Evolutionary conservation across 2,329 filamentous ascomycete species (phyloP), one percentile per base, ranked within the genome.

Genomic region (Fusarium pininemorale): DNA sequence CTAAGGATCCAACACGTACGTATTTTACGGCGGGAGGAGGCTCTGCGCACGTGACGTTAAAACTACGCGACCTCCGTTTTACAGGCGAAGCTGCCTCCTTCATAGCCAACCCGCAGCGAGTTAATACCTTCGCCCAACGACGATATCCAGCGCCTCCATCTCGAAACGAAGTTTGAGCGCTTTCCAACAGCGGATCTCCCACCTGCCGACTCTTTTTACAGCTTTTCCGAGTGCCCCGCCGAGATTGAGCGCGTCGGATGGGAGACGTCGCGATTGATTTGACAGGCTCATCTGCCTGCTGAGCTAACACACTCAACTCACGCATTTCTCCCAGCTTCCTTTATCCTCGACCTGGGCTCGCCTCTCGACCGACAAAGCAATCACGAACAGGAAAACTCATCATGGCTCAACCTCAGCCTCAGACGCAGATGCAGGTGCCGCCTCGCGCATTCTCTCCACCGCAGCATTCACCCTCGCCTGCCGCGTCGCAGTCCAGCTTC

Each of bases 391-490:
- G 28, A 39, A 39, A 63, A 38, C 55, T 70, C 61, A 65, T 39
- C 60, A 90, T 92, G 90, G 89, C 90, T 78, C 90, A 92, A 80
- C 88, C 89, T 58, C 89, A 90, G 74, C 65, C 86, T 85, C 76
- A 79, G 63, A 69, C 66, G 26, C 81, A 83, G 81, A 80, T 82
- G 35, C 81, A 83, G 81, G 81, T 81, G 75, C 84, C 87, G 58
- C 86, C 87, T 63, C 86, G 87, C 74, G 84, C 86, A 61, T 93
- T 90, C 82, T 92, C 91, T 70, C 90, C 90, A 75, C 87, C 89
- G 37, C 91, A 89, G 65, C 87, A 87, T 55, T 87, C 88, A 41
- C 87, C 90, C 30, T 91, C 92, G 30, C 90, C 92, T 50, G 88
- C 85, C 56, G 84, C 87, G 28, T 85, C 87, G 38, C 87, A 89